Conservation (phyloP, 208 protist species). For the Vickermania spadyakhi region DNA sequence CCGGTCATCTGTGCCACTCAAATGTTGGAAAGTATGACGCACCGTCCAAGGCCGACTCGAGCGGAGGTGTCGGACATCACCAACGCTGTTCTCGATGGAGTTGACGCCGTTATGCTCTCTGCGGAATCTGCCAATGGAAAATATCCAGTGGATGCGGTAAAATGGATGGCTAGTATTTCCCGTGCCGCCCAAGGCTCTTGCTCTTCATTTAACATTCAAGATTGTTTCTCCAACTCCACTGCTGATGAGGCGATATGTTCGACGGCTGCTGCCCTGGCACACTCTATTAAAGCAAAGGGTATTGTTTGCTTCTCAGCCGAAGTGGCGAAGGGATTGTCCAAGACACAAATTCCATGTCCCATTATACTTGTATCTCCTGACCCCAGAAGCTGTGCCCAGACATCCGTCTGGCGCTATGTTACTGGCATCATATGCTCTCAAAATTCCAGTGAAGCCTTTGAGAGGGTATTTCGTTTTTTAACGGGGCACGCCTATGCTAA, state of each 20-base stretch:
- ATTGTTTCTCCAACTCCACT: too few species aligned
- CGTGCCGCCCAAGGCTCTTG: not conserved
- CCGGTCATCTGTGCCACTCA: slow-evolving; percentile 98
- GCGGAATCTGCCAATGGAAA: slow-evolving; percentile 98
- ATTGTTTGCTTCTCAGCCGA: not conserved
- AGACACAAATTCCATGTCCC: too few species aligned
- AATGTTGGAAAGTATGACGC: slow-evolving; percentile 98
- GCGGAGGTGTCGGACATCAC: slow-evolving; percentile 97
- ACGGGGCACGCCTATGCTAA: too few species aligned
- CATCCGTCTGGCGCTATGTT: too few species aligned
- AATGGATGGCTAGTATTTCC: slow-evolving; percentile 91
- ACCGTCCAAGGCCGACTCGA: slow-evolving; percentile 97
- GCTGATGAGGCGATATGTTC: too few species aligned
- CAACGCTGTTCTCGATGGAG: slow-evolving; percentile 98
- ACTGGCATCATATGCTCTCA: too few species aligned
- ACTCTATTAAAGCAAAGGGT: not conserved
- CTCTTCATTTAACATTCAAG: too few species aligned
- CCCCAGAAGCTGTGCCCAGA: too few species aligned
- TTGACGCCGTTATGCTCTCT: slow-evolving; percentile 98
- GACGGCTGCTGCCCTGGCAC: not conserved
- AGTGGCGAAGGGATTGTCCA: not conserved
- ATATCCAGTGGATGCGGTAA: slow-evolving; percentile 94
- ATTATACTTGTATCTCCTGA: too few species aligned
- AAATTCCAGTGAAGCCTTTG: too few species aligned
- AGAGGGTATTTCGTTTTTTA: too few species aligned